These are phyloP conservation scores for Penicillium egyptiacum DNA, from an alignment of 495 filamentous ascomycete genomes.

Conservation along the genomic window DNA sequence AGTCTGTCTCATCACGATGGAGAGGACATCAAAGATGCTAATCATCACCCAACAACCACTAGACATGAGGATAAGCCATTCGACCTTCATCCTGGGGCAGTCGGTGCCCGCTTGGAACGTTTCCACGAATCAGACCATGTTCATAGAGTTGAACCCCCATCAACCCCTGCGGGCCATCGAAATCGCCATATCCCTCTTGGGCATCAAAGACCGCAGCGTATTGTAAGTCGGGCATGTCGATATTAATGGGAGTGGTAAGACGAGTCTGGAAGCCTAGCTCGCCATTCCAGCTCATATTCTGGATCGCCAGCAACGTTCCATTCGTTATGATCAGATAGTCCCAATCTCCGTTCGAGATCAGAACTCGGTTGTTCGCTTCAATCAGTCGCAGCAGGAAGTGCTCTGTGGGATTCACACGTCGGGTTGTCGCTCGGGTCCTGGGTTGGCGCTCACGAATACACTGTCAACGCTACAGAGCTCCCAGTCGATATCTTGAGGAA, in stretches of 20 bases:
- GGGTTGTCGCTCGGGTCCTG: slow-evolving; percentile 1
- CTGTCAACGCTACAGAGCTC: slow-evolving; percentile 3
- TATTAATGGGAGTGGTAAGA: neutral
- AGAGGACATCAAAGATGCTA: neutral
- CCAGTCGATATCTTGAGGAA: slow-evolving; percentile 2
- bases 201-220: slow-evolving; percentile 1
- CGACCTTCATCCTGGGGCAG: slow-evolving; percentile 6
- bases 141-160: slow-evolving; percentile 10
- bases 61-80: slow-evolving; percentile 5
- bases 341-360: slow-evolving; percentile 8
- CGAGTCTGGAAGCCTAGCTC: slow-evolving; percentile 22
- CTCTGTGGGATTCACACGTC: slow-evolving; percentile 4
- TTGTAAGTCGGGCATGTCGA: slow-evolving; percentile 6
- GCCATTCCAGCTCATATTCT: slow-evolving; percentile 71
- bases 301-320: slow-evolving; percentile 61
- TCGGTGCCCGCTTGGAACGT: slow-evolving; percentile 7
- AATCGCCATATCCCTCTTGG: neutral
- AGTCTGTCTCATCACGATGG: neutral
- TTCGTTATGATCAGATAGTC: slow-evolving; percentile 23
- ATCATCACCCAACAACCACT: slow-evolving; percentile 10
- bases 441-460: slow-evolving; percentile 1
- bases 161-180: slow-evolving; percentile 4
- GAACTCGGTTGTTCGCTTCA: neutral
- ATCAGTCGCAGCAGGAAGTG: slow-evolving; percentile 1
- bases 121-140: slow-evolving; percentile 8